Percentiles rank a stretch among this genome's conserved stretches.
These are phyloP conservation scores for Trametes meyenii DNA, from an alignment of 768 basidiomycete genomes.

Conservation along the genomic window DNA sequence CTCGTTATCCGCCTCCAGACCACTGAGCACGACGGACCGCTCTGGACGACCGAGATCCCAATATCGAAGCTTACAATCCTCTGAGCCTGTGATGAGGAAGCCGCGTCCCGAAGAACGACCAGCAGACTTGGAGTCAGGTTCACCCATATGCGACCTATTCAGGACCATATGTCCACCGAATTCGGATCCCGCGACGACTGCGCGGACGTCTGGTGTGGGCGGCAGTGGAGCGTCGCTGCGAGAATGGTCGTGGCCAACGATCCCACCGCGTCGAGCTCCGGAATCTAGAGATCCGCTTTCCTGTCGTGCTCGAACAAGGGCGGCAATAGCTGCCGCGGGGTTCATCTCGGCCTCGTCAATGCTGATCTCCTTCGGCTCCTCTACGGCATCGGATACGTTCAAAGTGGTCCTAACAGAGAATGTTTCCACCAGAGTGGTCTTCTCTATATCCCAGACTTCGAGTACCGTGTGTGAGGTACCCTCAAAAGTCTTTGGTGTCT, in stretches of 20 bases:
- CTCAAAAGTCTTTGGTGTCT: constrained; percentile 39
- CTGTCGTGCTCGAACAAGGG: constrained; percentile 74
- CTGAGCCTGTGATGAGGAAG: constrained; percentile 86
- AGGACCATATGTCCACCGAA: constrained; percentile 70
- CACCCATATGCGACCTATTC: constrained; percentile 31
- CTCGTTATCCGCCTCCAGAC: constrained; percentile 74
- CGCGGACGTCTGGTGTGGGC: constrained; percentile 69
- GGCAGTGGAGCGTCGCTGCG: constrained; percentile 40
- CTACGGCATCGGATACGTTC: constrained; percentile 47
- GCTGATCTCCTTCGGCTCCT: constrained; percentile 54
- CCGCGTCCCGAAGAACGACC: constrained; percentile 51
- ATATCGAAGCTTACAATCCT: constrained; percentile 83
- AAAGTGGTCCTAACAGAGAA: constrained; percentile 62
- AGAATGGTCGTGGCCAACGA: constrained; percentile 24
- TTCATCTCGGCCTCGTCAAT: constrained; percentile 61
- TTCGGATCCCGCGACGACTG: constrained; percentile 71
- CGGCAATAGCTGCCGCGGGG: constrained; percentile 77
- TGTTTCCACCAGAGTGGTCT: constrained; percentile 74
- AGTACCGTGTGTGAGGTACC: constrained; percentile 51
- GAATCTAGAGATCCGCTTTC: constrained; percentile 31
- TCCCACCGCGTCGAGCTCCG: constrained; percentile 18
- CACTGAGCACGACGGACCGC: constrained; percentile 78
- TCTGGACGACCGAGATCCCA: constrained; percentile 84
- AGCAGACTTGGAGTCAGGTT: constrained; percentile 36
- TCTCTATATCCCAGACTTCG: constrained; percentile 95